phyloP scores from a whole-genome alignment of 257 asterid genomes.

The Verbascum thapsus region DNA sequence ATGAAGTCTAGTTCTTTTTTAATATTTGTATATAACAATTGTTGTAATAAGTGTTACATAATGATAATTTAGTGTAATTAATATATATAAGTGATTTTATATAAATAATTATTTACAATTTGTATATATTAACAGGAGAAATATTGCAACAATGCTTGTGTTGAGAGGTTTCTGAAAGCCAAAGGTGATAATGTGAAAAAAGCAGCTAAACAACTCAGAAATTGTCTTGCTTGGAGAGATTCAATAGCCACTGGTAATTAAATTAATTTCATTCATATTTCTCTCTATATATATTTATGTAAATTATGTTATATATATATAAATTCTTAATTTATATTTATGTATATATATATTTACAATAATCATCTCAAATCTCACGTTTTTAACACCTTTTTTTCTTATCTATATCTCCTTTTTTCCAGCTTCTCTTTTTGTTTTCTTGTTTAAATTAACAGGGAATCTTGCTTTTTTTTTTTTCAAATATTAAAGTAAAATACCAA shows the following conservation, averaged over 20 bases:
- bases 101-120: too few relatives aligned
- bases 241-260: slow-evolving; percentile 67
- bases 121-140: slow-evolving; percentile 68
- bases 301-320: too few relatives aligned
- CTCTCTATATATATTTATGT: too few relatives aligned
- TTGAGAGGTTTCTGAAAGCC: slow-evolving; percentile 76
- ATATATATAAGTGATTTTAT: too few relatives aligned
- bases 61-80: too few relatives aligned
- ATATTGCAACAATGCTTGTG: slow-evolving; percentile 68
- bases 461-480: background rate
- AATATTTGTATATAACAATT: too few relatives aligned
- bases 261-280: too few relatives aligned
- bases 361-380: slow-evolving; percentile 5
- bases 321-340: too few relatives aligned
- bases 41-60: too few relatives aligned
- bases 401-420: slow-evolving; percentile 26
- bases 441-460: slow-evolving; percentile 14
- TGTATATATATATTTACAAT: too few relatives aligned
- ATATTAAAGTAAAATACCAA: background rate
- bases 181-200: slow-evolving; percentile 87
- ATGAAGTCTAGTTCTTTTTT: too few relatives aligned
- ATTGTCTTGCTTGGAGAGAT: slow-evolving; percentile 89
- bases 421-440: slow-evolving; percentile 23
- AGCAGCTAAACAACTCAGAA: slow-evolving; percentile 78
- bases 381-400: slow-evolving; percentile 19